A percentile compares a stretch with the other conserved stretches of the same genome.
Conservation (phyloP, 345 rosid species). For the Bretschneidera sinensis region DNA sequence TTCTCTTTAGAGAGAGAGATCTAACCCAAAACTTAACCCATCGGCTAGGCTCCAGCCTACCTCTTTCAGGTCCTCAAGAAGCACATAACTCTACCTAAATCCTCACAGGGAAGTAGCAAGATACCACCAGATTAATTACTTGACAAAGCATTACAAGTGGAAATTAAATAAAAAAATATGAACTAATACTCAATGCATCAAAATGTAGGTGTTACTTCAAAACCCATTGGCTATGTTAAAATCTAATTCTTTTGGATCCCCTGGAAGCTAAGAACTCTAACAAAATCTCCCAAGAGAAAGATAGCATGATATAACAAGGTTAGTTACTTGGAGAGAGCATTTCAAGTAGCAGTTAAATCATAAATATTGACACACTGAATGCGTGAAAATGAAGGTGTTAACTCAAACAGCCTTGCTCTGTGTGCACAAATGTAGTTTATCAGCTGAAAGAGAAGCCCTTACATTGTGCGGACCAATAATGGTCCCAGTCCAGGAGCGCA, state of each 20-base stretch:
- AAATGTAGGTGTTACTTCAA: not conserved
- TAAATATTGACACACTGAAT: too few species aligned
- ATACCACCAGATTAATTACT: too few species aligned
- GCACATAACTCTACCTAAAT: too few species aligned
- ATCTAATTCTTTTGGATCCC: not conserved
- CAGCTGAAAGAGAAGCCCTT: slow-evolving; percentile 24
- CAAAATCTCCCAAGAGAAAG: not conserved
- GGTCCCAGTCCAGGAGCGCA: slow-evolving; percentile 96
- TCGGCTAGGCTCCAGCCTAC: too few species aligned
- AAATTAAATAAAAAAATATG: too few species aligned
- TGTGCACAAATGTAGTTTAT: not conserved
- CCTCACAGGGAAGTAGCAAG: too few species aligned
- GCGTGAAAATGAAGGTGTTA: not conserved
- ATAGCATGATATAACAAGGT: not conserved
- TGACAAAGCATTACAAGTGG: too few species aligned
- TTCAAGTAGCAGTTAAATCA: not conserved
- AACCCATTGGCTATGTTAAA: not conserved
- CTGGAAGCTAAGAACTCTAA: not conserved
- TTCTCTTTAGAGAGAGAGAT: too few species aligned
- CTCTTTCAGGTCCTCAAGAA: too few species aligned
- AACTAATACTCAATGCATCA: not conserved
- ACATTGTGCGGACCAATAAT: slow-evolving; percentile 90
- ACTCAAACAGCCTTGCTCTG: not conserved
- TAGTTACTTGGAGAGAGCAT: not conserved
- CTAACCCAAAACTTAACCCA: too few species aligned